A percentile compares a stretch with the other conserved stretches of the same genome.
These are phyloP conservation scores for Zygoascus tannicola DNA, from an alignment of 805 yeast genomes.

Conservation along the genomic window DNA sequence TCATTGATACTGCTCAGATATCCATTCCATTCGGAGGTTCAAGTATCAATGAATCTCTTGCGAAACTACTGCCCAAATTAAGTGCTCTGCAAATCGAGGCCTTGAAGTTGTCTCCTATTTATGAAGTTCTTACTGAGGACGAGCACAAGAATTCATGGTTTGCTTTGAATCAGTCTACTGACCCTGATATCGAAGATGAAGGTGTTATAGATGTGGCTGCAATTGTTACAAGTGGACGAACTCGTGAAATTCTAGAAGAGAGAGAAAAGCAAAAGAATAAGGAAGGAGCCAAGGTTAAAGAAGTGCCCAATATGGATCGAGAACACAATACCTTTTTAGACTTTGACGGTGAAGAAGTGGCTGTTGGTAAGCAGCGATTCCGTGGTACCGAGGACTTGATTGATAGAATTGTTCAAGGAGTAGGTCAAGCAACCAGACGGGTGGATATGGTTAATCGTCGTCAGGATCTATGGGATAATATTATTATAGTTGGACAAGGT, in stretches of 20 bases:
- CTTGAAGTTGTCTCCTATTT: conserved; percentile 65
- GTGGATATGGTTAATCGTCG: conserved; percentile 62
- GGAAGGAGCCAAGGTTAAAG: conserved; percentile 26
- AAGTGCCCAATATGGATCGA: conserved; percentile 49
- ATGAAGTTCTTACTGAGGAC: conserved; percentile 60
- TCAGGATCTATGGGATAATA: conserved; percentile 77
- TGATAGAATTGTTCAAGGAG: conserved; percentile 41
- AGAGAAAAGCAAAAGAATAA: conserved; percentile 32
- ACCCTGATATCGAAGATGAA: conserved; percentile 39
- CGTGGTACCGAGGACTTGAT: conserved; percentile 64
- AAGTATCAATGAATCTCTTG: conserved; percentile 47
- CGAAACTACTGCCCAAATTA: conserved; percentile 49
- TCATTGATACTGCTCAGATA: conserved; percentile 45
- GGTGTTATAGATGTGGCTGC: conserved; percentile 84
- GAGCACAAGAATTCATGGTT: conserved; percentile 57
- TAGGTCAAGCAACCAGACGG: conserved; percentile 43
- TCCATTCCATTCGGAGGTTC: conserved; percentile 53
- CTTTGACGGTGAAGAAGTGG: conserved; percentile 42
- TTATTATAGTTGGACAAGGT: conserved; percentile 74
- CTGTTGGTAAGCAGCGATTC: conserved; percentile 84
- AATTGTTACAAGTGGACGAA: conserved; percentile 68
- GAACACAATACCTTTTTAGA: conserved; percentile 68
- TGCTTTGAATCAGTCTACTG: conserved; percentile 38
- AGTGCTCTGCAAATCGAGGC: conserved; percentile 53
- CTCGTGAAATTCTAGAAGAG: conserved; percentile 61